Base-by-base conservation (phyloP, 768 basidiomycete genomes). In the Coprinopsis sp. region DNA sequence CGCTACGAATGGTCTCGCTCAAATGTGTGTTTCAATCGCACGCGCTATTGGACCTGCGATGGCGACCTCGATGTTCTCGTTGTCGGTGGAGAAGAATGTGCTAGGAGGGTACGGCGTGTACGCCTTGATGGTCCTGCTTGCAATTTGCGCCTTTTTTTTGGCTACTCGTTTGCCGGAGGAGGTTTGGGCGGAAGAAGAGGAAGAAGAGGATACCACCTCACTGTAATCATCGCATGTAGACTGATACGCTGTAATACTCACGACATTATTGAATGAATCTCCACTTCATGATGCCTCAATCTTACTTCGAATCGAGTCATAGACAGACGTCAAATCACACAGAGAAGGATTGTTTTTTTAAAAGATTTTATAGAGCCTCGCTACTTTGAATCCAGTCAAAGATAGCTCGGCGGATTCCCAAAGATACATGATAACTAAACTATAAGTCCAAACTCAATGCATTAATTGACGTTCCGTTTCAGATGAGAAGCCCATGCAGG, bases 1-100 rank as follows among this genome's bases (percentile, higher is more conserved):
- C 6, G 74, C 79, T 6, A 76, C 74, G 2, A 79, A 82, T 48
- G 81, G 81, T 2, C 62, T 82, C 19, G 66, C 72, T 2, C 79
- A 81, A 53, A 80, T 72, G 16, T 63, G 70, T 0, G 70, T 67
- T 3, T 72, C 77, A 1, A 58, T 72, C 13, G 67, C 76, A 3
- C 66, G 78, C 19, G 78, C 78, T 2, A 58, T 81, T n/a, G 80
- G 78, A 1, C 79, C 80, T 2, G 70, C 69, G 3, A 52, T 73
- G 40, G 61, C 73, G 4, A 78, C 79, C 0, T 79, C 78, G 0
- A 49, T 82, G 10, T 82, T 77, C 47, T 74, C 81, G 0, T 54
- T 72, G 40, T 81, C 79, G 6, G 68, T 73, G 24, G 59, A 79
- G 48, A 61, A 69, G 37, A 71, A 77, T 33, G 29, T 77, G 6